These are phyloP conservation scores for Phaeotremella skinneri DNA, from an alignment of 768 basidiomycete species.

Conservation along the genomic window DNA sequence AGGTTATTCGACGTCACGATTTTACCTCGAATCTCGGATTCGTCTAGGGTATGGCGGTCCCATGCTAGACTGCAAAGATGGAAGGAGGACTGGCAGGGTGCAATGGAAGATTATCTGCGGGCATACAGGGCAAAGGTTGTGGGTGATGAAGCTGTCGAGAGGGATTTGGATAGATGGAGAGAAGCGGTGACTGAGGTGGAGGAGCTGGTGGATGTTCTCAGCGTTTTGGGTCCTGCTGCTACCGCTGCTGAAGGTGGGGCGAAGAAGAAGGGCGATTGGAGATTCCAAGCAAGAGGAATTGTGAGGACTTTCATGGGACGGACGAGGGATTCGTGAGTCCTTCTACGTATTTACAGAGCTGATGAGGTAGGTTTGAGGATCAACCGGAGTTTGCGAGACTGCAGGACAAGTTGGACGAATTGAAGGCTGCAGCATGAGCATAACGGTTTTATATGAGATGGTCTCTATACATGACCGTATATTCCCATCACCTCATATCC, in stretches of 20 bases:
- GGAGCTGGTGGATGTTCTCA: constrained; percentile 77
- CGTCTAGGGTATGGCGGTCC: constrained; percentile 74
- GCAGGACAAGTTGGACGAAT: constrained; percentile 64
- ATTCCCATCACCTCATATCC: no score
- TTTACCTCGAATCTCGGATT: constrained; percentile 70
- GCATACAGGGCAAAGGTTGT: constrained; percentile 74
- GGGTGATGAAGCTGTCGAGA: constrained; percentile 63
- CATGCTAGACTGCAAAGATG: constrained; percentile 77
- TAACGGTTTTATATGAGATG: not conserved
- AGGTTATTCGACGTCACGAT: constrained; percentile 74
- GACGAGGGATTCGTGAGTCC: constrained; percentile 61
- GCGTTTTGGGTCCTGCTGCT: constrained; percentile 69
- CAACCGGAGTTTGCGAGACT: constrained; percentile 78
- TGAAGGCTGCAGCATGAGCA: constrained; percentile 53
- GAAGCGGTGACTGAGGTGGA: constrained; percentile 75
- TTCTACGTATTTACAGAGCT: constrained; percentile 4
- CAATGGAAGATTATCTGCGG: constrained; percentile 77
- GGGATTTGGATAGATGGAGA: constrained; percentile 66
- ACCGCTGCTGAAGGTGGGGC: constrained; percentile 20
- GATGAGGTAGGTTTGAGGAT: constrained; percentile 64
- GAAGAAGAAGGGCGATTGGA: constrained; percentile 66
- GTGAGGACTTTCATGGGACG: constrained; percentile 84
- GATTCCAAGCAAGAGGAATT: constrained; percentile 77
- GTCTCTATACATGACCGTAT: no score
- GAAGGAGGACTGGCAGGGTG: constrained; percentile 70